Base-by-base conservation (phyloP, 2,329 filamentous ascomycete species). In the Dactylellina haptotyla region DNA sequence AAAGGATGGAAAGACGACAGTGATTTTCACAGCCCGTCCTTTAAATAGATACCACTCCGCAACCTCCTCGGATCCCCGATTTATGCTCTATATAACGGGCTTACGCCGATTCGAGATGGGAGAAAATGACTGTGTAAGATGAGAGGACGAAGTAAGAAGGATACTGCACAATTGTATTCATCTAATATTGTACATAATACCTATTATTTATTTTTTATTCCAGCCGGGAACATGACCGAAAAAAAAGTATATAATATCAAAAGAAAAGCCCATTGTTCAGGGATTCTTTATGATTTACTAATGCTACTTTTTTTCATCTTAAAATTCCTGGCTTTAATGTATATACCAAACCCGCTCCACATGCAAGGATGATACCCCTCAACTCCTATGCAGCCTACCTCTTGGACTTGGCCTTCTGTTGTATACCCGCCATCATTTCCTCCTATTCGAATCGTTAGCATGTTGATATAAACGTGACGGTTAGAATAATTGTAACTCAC, bases 371-470 rank as follows among this genome's bases (percentile, higher is more conserved):
- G 62, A 46, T 53, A 45, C 50, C 50, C 34, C 46, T 26, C 30
- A n/a, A 37, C 54, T 18, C 45, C 50, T 50, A 37, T 39, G 16
- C 26, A 16, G 41, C 25, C 41, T 71, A 64, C 67, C 59, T 72
- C 59, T 72, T 71, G 18, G 50, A 26, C 32, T 61, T 71, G 16
- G 57, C 28, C 50, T 77, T 84, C 4, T 92, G 92, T 81, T 95
- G 90, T 79, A 99, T 98, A 71, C 93, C 87, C 41, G 95, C 95
- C 95, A 99, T 99, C 95, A 99, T 99, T 85, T 99, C 95, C 83
- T 99, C 95, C 86, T 78, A 54, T 56, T 20, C n/a, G 41, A 37
- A 9, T n/a, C 37, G 25, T 76, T 64, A 75, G 63, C 20, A 46
- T 63, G 6, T 3, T n/a, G 12, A 30, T n/a, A 20, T 18, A 3